Percentiles rank a stretch among this genome's conserved stretches.
Conservation (phyloP, 805 yeast species). For the Candida ulmi region DNA sequence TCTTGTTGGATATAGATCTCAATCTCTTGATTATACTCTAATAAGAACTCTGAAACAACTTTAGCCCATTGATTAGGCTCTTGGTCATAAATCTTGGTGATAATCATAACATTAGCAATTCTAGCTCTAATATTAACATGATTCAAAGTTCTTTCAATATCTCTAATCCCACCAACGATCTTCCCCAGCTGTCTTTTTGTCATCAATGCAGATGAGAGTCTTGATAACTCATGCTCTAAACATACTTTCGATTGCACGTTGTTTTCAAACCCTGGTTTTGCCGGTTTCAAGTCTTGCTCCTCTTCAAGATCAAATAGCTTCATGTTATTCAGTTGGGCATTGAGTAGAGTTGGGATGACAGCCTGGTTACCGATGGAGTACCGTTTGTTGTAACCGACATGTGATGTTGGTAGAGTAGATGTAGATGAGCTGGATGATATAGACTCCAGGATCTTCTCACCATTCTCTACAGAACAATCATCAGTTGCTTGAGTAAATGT, state of each 20-base stretch:
- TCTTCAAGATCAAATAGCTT: slow-evolving; percentile 18
- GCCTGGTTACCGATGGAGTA: slow-evolving; percentile 20
- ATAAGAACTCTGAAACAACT: slow-evolving; percentile 15
- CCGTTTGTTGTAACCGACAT: slow-evolving; percentile 1
- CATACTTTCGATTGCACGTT: slow-evolving; percentile 4
- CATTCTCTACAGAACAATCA: slow-evolving; percentile 1
- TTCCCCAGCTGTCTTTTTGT: slow-evolving; percentile 21
- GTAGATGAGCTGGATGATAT: slow-evolving; percentile 8
- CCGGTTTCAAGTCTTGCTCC: neutral
- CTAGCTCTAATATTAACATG: slow-evolving; percentile 23
- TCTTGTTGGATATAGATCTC: slow-evolving; percentile 18
- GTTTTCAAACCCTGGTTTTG: slow-evolving; percentile 5
- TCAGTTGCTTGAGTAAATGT: slow-evolving; percentile 2
- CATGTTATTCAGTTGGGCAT: slow-evolving; percentile 22
- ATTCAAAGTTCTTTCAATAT: slow-evolving; percentile 24
- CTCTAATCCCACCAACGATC: slow-evolving; percentile 24
- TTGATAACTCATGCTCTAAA: slow-evolving; percentile 12
- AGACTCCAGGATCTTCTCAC: slow-evolving; percentile 17
- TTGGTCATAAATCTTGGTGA: slow-evolving; percentile 26
- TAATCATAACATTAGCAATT: slow-evolving; percentile 21
- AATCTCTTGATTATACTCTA: slow-evolving; percentile 14
- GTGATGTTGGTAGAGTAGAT: slow-evolving; percentile 7
- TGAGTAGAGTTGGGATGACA: slow-evolving; percentile 20
- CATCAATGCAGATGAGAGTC: slow-evolving; percentile 19
- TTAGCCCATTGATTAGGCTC: slow-evolving; percentile 26